phyloP scores from a whole-genome alignment of 2,329 filamentous ascomycete genomes.

The Claviceps fusiformis region DNA sequence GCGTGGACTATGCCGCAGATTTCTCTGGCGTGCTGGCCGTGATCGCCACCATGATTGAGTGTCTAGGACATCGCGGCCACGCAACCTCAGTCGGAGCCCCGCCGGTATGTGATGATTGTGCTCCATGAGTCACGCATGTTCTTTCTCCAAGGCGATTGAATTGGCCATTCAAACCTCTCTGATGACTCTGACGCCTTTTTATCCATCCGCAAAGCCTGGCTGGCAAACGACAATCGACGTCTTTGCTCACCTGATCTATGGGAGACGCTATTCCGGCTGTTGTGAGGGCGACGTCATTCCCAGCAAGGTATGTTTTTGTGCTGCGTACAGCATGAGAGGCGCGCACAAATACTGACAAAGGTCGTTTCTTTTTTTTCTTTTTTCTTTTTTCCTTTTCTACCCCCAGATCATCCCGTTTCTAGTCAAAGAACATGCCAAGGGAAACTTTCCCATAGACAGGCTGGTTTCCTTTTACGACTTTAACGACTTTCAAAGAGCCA shows the following conservation, averaged over 20 bases:
- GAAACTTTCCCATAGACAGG: constrained; percentile 1
- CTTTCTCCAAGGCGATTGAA: background rate
- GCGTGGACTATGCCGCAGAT: constrained; percentile 19
- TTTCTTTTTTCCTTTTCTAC: background rate
- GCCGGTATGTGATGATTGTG: background rate
- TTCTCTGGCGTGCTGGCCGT: constrained; percentile 22
- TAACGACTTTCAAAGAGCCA: background rate
- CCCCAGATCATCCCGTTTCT: constrained; percentile 1
- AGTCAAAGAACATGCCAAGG: background rate
- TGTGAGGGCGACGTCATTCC: constrained; percentile 1
- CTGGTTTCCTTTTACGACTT: constrained; percentile 1
- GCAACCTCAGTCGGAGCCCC: background rate
- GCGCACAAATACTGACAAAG: background rate
- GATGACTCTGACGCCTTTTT: background rate
- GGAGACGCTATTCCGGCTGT: background rate
- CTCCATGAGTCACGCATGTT: background rate
- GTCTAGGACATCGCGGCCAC: constrained; percentile 16
- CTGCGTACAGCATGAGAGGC: background rate
- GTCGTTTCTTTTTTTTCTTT: background rate
- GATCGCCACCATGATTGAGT: constrained; percentile 32
- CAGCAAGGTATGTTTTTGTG: background rate
- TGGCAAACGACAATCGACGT: background rate
- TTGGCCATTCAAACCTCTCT: no score
- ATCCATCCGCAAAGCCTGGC: background rate
- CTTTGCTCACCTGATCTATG: background rate